Conservation (phyloP, 2,329 filamentous ascomycete genomes). For the Cytospora chrysosperma region DNA sequence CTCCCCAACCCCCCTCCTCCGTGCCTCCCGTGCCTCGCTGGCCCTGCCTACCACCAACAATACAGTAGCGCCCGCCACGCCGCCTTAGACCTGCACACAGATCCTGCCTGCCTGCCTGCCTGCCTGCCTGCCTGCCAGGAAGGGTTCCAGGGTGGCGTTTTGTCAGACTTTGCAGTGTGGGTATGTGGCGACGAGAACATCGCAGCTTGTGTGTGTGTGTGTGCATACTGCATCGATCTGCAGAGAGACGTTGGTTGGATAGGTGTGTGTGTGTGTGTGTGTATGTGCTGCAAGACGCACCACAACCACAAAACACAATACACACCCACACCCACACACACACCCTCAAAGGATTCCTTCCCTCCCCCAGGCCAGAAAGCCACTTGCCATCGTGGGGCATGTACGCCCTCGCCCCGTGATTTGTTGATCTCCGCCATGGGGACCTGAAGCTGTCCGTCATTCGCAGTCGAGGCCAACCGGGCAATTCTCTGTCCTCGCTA, state of each 20-base stretch:
- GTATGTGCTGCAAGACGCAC: not conserved
- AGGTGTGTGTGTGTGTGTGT: not conserved
- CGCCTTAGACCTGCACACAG: no score
- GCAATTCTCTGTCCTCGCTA: no score
- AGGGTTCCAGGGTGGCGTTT: conserved; percentile 1
- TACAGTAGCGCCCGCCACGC: no score
- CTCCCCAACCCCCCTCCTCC: not conserved
- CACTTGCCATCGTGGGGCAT: no score
- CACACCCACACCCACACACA: no score
- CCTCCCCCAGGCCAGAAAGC: no score
- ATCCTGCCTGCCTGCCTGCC: not conserved
- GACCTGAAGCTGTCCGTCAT: no score
- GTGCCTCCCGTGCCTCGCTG: not conserved
- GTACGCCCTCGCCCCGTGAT: no score
- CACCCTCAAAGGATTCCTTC: no score
- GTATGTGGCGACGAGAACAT: conserved; percentile 3
- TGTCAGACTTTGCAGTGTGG: not conserved
- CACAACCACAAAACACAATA: not conserved
- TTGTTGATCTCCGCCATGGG: no score
- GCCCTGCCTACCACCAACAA: no score
- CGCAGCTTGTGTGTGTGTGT: conserved; percentile 3
- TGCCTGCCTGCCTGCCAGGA: not conserved
- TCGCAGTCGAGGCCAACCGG: not conserved
- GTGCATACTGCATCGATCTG: not conserved
- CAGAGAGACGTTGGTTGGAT: no score